phyloP scores from a whole-genome alignment of 192 early-diverging fungal genomes.

The Dimargaris xerosporica region DNA sequence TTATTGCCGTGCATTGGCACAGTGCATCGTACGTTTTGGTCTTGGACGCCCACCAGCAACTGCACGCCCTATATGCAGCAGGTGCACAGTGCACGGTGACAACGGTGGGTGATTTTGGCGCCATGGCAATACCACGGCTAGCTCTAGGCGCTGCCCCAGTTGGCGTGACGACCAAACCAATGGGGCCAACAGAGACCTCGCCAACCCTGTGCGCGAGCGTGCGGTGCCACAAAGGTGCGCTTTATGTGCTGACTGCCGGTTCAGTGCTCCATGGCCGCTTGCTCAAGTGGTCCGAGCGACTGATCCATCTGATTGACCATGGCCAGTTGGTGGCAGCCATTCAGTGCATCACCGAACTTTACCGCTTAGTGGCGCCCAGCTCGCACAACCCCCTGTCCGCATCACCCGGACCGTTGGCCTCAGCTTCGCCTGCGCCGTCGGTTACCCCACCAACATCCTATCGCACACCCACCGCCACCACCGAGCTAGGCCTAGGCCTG shows the following conservation, averaged over 20 bases:
- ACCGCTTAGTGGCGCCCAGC: background rate
- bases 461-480: too few relatives aligned
- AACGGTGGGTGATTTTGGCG: too few relatives aligned
- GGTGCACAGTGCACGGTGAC: too few relatives aligned
- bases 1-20: too few relatives aligned
- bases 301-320: background rate
- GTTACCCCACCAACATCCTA: background rate
- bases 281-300: conserved; percentile 9
- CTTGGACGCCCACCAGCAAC: too few relatives aligned
- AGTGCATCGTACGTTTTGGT: too few relatives aligned
- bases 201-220: background rate
- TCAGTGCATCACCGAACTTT: background rate
- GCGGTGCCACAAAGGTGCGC: conserved; percentile 5
- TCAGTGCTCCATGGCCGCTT: background rate
- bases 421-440: background rate
- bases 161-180: too few relatives aligned
- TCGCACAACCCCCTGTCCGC: background rate
- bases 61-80: too few relatives aligned
- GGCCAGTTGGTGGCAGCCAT: conserved; percentile 5
- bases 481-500: background rate
- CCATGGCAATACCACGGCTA: too few relatives aligned
- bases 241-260: background rate
- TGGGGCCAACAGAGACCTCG: too few relatives aligned
- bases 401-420: background rate
- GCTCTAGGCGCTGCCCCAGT: too few relatives aligned